These are phyloP conservation scores for Alternaria arbusti DNA, from an alignment of 2,329 filamentous ascomycete genomes.

Conservation along the genomic window DNA sequence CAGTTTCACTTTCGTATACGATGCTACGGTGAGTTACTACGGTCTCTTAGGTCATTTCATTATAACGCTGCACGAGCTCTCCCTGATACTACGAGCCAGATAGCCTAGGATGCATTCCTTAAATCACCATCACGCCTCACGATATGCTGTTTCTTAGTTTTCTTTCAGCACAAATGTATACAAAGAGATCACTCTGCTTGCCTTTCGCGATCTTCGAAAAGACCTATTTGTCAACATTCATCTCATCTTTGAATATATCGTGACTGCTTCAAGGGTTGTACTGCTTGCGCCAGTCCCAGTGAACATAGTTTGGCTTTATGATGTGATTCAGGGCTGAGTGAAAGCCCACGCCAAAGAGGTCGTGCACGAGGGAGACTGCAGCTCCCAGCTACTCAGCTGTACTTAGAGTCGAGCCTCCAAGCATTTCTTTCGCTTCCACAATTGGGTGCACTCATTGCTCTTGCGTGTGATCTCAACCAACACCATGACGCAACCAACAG, in stretches of 20 bases:
- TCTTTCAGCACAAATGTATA: not conserved
- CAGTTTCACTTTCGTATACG: not conserved
- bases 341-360: not conserved
- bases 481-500: not conserved
- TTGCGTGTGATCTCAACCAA: not conserved
- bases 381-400: not conserved
- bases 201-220: not conserved
- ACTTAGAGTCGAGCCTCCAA: not conserved
- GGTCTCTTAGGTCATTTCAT: not conserved
- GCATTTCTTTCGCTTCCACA: not conserved
- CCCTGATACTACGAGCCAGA: not conserved
- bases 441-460: not conserved
- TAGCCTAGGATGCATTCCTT: not conserved
- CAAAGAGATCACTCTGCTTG: not conserved
- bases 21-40: not conserved
- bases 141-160: not conserved
- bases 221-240: not conserved
- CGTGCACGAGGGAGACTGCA: not conserved
- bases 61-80: not conserved
- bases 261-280: not conserved
- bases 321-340: not conserved
- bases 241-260: not conserved
- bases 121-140: not conserved
- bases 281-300: not conserved
- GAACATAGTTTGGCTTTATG: not conserved